These are phyloP conservation scores for Psilocybe cyanescens DNA, from an alignment of 768 basidiomycete species.

Conservation along the genomic window DNA sequence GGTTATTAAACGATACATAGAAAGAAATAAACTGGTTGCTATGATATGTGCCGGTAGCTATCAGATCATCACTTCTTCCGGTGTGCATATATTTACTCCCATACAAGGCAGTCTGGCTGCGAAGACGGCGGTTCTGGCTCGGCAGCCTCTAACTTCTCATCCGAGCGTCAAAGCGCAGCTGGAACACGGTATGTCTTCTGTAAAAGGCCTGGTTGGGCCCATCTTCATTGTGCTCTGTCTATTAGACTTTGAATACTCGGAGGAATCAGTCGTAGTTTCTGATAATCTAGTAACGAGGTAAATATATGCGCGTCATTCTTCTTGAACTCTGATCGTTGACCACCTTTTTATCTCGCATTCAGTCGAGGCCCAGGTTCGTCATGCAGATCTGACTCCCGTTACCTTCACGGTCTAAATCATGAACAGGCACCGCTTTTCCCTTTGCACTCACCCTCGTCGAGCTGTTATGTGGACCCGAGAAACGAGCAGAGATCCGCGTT, in stretches of 20 bases:
- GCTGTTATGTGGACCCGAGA: constrained; percentile 64
- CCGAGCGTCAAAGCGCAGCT: constrained; percentile 68
- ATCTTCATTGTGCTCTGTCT: background rate
- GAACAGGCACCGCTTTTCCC: constrained; percentile 70
- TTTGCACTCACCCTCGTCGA: constrained; percentile 82
- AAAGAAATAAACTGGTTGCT: constrained; percentile 61
- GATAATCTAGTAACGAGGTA: constrained; percentile 80
- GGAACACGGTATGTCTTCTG: constrained; percentile 46
- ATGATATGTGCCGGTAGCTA: constrained; percentile 83
- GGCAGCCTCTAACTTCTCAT: constrained; percentile 77
- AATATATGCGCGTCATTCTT: constrained; percentile 10
- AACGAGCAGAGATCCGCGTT: constrained; percentile 58
- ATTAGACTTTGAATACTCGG: constrained; percentile 74
- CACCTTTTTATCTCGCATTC: constrained; percentile 1
- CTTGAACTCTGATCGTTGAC: background rate
- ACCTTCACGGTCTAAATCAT: background rate
- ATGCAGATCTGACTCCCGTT: background rate
- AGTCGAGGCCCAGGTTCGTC: constrained; percentile 75
- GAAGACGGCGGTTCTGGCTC: constrained; percentile 58
- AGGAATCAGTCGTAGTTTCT: constrained; percentile 75
- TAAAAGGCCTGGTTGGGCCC: background rate
- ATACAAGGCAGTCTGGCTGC: constrained; percentile 70
- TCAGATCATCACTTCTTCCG: background rate
- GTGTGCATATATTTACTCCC: background rate
- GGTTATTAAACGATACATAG: constrained; percentile 61